Percentiles rank a stretch among this genome's conserved stretches.
phyloP scores from a whole-genome alignment of 345 rosid genomes.

The Adansonia digitata region DNA sequence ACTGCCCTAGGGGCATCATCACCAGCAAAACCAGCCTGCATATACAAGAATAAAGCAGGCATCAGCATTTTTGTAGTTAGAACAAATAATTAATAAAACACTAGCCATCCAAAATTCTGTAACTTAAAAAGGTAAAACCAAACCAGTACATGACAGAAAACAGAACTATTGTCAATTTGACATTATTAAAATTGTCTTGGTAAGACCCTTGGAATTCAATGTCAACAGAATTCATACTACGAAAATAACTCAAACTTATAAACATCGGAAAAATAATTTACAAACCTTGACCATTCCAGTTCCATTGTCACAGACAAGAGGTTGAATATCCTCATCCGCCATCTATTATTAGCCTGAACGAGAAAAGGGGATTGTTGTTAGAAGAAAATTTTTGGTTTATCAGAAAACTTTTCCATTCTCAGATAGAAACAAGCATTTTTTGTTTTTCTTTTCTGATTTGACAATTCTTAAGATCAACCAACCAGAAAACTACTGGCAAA shows the following conservation, averaged over 20 bases:
- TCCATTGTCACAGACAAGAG: constrained; percentile 74
- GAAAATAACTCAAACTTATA: not conserved
- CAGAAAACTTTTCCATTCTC: not conserved
- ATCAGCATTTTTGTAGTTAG: not conserved
- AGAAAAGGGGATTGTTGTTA: not conserved
- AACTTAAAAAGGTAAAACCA: not conserved
- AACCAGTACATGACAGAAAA: not conserved
- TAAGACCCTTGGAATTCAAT: not conserved
- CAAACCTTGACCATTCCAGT: constrained; percentile 77
- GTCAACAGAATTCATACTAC: not conserved
- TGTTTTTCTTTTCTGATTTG: not conserved
- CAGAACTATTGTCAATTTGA: not conserved
- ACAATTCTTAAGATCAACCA: not conserved
- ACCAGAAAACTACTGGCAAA: not conserved
- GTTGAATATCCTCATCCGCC: constrained; percentile 97
- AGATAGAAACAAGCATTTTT: not conserved
- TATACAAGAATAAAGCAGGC: not conserved
- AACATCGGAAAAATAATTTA: not conserved
- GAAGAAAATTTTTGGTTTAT: not conserved
- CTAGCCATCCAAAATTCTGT: not conserved
- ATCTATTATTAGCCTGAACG: constrained; percentile 35
- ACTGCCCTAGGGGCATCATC: constrained; percentile 74
- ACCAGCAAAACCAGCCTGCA: constrained; percentile 68
- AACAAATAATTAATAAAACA: not conserved
- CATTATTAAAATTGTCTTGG: not conserved